Evolutionary conservation across 768 basidiomycete species (phyloP), one percentile per base, ranked within the genome.

Genomic region (Agrocybe chaxingu): DNA sequence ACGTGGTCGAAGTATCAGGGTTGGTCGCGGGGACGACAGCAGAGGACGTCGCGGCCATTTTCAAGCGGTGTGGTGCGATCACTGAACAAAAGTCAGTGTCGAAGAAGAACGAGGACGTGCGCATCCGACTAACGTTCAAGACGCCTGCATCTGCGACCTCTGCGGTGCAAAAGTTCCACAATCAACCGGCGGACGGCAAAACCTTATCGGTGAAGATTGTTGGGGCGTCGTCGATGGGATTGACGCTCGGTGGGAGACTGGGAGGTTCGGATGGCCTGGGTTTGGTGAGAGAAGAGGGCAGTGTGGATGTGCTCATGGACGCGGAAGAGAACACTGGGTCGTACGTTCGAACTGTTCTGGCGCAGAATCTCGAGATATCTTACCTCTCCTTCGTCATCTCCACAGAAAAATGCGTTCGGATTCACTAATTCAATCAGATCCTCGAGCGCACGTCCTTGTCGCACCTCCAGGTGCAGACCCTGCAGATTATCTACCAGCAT

Each of bases 391-490:
- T 29, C 12, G 2, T 32, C 30, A 10, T 45, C 45, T 45, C 40
- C 32, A 4, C 58, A 92, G 91, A 53, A 93, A 92, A 80, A 75
- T 94, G 75, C 87, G 91, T 47, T 92, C 91, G 2, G 91, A 94
- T 62, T 81, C 81, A 1, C 75, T 92, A 43, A 65, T 90, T 31
- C 72, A 73, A 30, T 69, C 70, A 16, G 79, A 79, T 52, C 78
- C 85, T n/a, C 81, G 88, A 24, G 87, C 88, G 3, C 74, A 78
- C 9, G 77, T 91, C 0, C 71, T 89, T 16, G 64, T 87, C 29
- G 81, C 82, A 29, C 87, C 87, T 0, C 87, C 86, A 9, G 86
- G 86, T 7, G 64, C 80, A 4, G 72, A 87, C 52, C 73, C 79
- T 0, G 73, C 76, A 31, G 77, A 78, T 3, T 80, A 85, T 57